Evolutionary conservation across 2,329 filamentous ascomycete genomes (phyloP), one percentile per base, ranked within the genome.

Genomic region (Colletotrichum kahawae): DNA sequence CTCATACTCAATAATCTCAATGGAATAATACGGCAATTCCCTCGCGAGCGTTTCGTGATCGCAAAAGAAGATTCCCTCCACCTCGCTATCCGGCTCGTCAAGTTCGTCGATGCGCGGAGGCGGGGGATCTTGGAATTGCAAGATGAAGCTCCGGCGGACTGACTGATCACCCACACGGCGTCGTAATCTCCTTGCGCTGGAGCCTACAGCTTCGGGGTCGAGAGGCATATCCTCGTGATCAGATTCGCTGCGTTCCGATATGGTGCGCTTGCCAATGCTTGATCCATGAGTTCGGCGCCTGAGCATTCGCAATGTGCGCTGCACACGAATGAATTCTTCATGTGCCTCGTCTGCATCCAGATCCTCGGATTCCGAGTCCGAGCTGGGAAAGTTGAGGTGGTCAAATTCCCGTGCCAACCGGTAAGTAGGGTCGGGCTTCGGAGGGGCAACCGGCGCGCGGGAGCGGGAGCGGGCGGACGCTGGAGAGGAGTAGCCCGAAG

Each of bases 231-330:
- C 84, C 63, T 86, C 84, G 12, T 78, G 80, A 75, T 89, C 88
- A 10, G 87, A 87, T 76, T 89, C 89, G 79, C 87, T 89, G 71
- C 89, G 85, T 79, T 90, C 89, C 79, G 86, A 89, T 77, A 90
- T 87, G 31, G 88, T 90, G 48, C 82, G 48, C 82, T 90, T 90
- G 77, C 88, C 87, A 69, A 90, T 87, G 80, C 88, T 90, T 77
- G 88, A 90, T 62, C 88, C 88, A 78, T 87, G 86, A 67, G 86
- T 89, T 80, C 88, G 85, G 29, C 89, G 84, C 54, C 85, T 85
- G 36, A 83, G 83, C 67, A 88, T 85, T 68, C 82, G 85, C 43
- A 87, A 82, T 65, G 86, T 86, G 43, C 86, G 85, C 64, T 86
- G 85, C 72, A 82, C 82, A 77, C 80, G 82, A 18, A 84, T 78